These are phyloP conservation scores for Calocera cornea DNA, from an alignment of 768 basidiomycete genomes.

Conservation along the genomic window DNA sequence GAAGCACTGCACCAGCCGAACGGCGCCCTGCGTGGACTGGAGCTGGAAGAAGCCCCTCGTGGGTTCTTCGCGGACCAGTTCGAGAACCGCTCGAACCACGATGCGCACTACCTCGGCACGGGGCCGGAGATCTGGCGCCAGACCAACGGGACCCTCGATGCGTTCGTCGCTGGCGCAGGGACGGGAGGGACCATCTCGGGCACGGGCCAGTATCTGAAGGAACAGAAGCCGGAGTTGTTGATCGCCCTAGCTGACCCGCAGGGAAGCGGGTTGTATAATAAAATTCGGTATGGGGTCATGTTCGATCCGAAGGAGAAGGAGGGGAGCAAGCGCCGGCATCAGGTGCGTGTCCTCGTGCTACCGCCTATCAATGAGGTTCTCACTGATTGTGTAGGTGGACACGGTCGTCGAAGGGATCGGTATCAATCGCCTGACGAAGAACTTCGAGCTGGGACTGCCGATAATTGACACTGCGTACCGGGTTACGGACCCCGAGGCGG, in stretches of 20 bases:
- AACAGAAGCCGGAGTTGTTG: conserved; percentile 46
- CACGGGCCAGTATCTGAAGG: conserved; percentile 64
- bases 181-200: conserved; percentile 94
- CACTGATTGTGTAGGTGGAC: conserved; percentile 47
- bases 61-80: conserved; percentile 97
- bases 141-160: conserved; percentile 65
- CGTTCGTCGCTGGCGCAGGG: conserved; percentile 88
- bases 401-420: conserved; percentile 96
- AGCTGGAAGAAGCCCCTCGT: conserved; percentile 33
- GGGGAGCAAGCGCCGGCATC: conserved; percentile 82
- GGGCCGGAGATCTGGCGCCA: conserved; percentile 95
- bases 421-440: conserved; percentile 84
- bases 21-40: conserved; percentile 5
- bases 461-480: conserved; percentile 83
- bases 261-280: conserved; percentile 90
- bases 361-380: background rate
- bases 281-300: conserved; percentile 90
- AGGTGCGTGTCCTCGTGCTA: conserved; percentile 22
- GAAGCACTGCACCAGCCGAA: conserved; percentile 16
- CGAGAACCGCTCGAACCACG: conserved; percentile 85
- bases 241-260: conserved; percentile 82
- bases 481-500: conserved; percentile 84
- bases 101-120: conserved; percentile 78
- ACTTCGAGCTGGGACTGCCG: conserved; percentile 71
- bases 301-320: conserved; percentile 86